Evolutionary conservation across 2,329 filamentous ascomycete species (phyloP).

Genomic region (Geosmithia flava): DNA sequence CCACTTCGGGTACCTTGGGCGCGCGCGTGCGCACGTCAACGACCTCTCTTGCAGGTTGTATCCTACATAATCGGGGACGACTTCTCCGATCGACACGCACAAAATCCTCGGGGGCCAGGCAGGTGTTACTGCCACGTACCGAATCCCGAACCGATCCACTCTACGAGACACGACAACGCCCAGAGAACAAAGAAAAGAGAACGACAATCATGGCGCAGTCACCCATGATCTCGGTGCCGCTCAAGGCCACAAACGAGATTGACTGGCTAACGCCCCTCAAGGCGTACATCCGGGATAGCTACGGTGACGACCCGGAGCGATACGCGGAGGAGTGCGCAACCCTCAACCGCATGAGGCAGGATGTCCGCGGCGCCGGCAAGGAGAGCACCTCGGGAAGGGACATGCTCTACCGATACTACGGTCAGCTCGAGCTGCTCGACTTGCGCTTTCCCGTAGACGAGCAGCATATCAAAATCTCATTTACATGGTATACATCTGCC

Average conservation of each 20-base stretch:
- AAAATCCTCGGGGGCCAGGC: not conserved
- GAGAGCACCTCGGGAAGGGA: slow-evolving; percentile 91
- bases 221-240: slow-evolving; percentile 88
- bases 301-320: slow-evolving; percentile 91
- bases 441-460: slow-evolving; percentile 94
- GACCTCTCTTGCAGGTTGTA: not conserved
- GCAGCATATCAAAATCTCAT: slow-evolving; percentile 97
- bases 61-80: not conserved
- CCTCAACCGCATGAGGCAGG: slow-evolving; percentile 88
- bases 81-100: not conserved
- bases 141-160: too few relatives aligned
- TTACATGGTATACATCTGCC: slow-evolving; percentile 63
- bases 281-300: slow-evolving; percentile 81
- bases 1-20: not conserved
- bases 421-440: slow-evolving; percentile 88
- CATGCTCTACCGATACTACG: slow-evolving; percentile 93
- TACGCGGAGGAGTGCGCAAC: slow-evolving; percentile 93
- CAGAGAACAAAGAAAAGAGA: not conserved
- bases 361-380: slow-evolving; percentile 94
- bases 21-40: not conserved
- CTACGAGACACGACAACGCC: not conserved
- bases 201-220: slow-evolving; percentile 56
- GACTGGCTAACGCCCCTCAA: slow-evolving; percentile 94
- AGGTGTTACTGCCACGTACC: too few relatives aligned
- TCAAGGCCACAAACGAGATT: slow-evolving; percentile 93